Evolutionary conservation across 495 filamentous ascomycete species (phyloP).

Genomic region (Penicillium paradoxum): DNA sequence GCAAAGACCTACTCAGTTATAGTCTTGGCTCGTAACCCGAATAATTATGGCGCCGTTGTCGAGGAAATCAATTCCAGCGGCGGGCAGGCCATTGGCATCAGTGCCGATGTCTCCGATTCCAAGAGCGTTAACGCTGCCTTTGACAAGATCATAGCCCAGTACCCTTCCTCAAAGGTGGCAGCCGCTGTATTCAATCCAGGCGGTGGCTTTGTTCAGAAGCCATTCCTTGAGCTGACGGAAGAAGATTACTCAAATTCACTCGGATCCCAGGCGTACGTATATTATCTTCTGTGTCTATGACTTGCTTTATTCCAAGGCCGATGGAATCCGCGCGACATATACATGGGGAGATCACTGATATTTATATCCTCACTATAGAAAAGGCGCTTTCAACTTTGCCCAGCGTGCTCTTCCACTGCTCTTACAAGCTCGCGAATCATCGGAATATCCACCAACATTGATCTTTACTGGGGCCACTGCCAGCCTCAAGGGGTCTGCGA

Average conservation of each 20-base stretch:
- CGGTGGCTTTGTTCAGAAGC: slow-evolving; percentile 65
- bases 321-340: not conserved
- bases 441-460: slow-evolving; percentile 63
- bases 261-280: slow-evolving; percentile 56
- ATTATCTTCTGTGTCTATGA: not conserved
- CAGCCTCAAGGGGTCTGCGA: slow-evolving; percentile 66
- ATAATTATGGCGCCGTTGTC: slow-evolving; percentile 63
- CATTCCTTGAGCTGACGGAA: slow-evolving; percentile 69
- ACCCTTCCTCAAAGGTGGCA: slow-evolving; percentile 45
- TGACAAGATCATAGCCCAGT: slow-evolving; percentile 57
- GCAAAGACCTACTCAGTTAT: slow-evolving; percentile 69
- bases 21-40: slow-evolving; percentile 64
- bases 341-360: not conserved
- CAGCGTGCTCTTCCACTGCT: slow-evolving; percentile 69
- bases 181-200: slow-evolving; percentile 84
- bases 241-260: slow-evolving; percentile 59
- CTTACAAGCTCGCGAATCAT: slow-evolving; percentile 48
- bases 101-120: slow-evolving; percentile 63
- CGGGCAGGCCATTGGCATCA: slow-evolving; percentile 71
- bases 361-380: slow-evolving; percentile 33
- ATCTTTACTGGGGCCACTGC: slow-evolving; percentile 88
- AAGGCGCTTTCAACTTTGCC: slow-evolving; percentile 75
- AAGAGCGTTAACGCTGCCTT: slow-evolving; percentile 63
- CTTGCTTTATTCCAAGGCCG: not conserved
- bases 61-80: slow-evolving; percentile 65